phyloP scores from a whole-genome alignment of 1,284 basidiomycete genomes.

The Puccinia coronata region DNA sequence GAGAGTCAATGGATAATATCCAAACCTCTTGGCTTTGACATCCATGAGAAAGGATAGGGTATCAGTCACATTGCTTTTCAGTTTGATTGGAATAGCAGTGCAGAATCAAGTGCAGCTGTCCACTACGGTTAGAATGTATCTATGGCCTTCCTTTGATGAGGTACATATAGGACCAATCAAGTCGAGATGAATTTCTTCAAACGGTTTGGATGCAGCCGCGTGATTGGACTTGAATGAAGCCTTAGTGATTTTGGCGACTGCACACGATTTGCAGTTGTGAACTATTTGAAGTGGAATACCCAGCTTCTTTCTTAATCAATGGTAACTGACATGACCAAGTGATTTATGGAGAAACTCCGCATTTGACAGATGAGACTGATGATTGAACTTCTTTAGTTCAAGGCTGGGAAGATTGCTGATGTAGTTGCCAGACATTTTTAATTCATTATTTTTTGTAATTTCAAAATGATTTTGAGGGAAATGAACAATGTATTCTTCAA shows the following conservation, averaged over 20 bases:
- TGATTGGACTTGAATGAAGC: background rate
- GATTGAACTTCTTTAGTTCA: no score
- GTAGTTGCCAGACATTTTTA: no score
- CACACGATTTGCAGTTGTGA: background rate
- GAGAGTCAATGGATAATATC: background rate
- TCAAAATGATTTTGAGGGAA: no score
- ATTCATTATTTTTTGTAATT: no score
- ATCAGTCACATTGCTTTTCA: background rate
- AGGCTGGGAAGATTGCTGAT: no score
- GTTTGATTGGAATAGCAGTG: no score
- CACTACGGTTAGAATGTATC: no score
- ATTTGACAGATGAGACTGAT: background rate
- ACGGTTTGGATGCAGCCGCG: background rate
- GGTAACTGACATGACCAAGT: constrained; percentile 8
- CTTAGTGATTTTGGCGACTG: background rate
- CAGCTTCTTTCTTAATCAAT: background rate
- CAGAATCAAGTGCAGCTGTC: no score
- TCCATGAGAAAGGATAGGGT: background rate
- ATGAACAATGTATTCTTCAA: no score
- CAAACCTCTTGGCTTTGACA: background rate
- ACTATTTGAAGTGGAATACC: background rate
- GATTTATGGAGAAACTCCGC: constrained; percentile 3
- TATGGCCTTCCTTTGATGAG: background rate
- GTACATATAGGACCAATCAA: background rate
- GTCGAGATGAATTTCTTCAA: background rate